Percentiles rank a stretch among this genome's conserved stretches.
Evolutionary conservation across 768 basidiomycete species (phyloP).

Genomic region (Podaxis sp.): DNA sequence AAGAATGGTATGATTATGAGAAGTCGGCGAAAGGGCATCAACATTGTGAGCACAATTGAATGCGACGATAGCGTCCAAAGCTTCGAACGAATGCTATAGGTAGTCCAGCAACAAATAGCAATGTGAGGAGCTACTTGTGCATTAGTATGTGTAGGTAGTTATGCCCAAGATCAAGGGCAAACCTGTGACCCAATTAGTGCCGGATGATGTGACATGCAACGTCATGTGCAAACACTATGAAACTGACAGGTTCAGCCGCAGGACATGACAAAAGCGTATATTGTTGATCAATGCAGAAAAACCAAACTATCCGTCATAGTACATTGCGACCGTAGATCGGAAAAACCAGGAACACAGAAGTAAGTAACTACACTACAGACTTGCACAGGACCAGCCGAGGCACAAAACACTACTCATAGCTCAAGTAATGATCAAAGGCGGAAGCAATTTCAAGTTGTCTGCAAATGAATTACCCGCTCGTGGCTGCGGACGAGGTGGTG

Average conservation of each 20-base stretch:
- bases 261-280: not conserved
- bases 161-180: not conserved
- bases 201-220: not conserved
- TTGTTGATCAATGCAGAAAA: not conserved
- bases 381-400: constrained; percentile 2
- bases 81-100: not conserved
- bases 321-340: not conserved
- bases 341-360: not conserved
- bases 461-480: constrained; percentile 17
- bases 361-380: not conserved
- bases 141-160: not conserved
- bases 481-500: constrained; percentile 28
- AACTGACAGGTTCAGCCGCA: not conserved
- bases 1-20: constrained; percentile 28
- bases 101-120: constrained; percentile 15
- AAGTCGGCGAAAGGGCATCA: constrained; percentile 23
- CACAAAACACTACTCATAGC: not conserved
- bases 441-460: constrained; percentile 23
- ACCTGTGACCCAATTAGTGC: not conserved
- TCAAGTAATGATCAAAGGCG: constrained; percentile 28
- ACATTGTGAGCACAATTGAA: constrained; percentile 7
- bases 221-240: too few species aligned
- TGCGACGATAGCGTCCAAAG: not conserved
- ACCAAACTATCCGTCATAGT: not conserved
- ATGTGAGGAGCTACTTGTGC: not conserved